Evolutionary conservation across 768 basidiomycete genomes (phyloP).

Genomic region (Lactifluus piperatus): DNA sequence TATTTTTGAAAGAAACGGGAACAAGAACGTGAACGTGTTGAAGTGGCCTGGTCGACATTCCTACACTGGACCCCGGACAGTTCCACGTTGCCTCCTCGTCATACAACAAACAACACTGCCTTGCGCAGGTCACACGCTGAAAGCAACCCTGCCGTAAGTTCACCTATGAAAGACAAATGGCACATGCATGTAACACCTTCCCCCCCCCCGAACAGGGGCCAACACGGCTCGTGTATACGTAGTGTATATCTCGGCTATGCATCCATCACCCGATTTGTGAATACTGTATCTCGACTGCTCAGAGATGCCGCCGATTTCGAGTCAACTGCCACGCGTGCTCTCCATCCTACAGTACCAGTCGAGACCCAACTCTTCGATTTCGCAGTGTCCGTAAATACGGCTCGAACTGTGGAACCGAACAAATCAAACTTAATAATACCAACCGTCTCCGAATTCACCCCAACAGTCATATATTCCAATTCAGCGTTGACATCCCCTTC

Average conservation of each 20-base stretch:
- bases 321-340: not conserved
- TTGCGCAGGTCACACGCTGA: too few species aligned
- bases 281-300: not conserved
- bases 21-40: conserved; percentile 12
- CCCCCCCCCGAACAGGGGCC: not conserved
- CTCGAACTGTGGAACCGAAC: not conserved
- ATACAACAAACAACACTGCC: too few species aligned
- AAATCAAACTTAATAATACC: not conserved
- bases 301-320: not conserved
- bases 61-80: conserved; percentile 4
- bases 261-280: not conserved
- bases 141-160: not conserved
- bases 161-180: not conserved
- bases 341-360: not conserved
- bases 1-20: conserved; percentile 3
- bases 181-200: too few species aligned
- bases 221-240: too few species aligned
- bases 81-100: not conserved
- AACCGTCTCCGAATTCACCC: not conserved
- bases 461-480: not conserved
- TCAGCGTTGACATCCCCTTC: not conserved
- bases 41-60: not conserved
- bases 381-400: not conserved
- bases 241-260: too few species aligned
- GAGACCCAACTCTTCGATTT: conserved; percentile 1